phyloP scores from a whole-genome alignment of 2,329 filamentous ascomycete species.

The Ceratocystis alfenasii region DNA sequence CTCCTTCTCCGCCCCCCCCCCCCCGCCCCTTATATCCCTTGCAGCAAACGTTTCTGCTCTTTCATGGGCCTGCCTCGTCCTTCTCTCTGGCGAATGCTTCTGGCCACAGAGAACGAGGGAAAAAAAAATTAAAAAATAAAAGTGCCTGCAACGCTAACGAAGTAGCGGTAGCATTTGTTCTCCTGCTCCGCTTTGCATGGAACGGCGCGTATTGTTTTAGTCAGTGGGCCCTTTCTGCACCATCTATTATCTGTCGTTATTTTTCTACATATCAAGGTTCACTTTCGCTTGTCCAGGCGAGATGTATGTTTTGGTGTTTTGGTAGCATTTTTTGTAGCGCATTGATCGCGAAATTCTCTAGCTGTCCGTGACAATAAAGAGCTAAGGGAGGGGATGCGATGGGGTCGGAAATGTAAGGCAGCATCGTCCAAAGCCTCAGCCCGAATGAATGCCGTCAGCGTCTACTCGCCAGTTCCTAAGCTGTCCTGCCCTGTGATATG shows the following conservation, averaged over 20 bases:
- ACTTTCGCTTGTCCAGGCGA: slow-evolving; percentile 1
- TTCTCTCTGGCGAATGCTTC: not conserved
- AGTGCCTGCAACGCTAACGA: too few species aligned
- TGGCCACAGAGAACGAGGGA: too few species aligned
- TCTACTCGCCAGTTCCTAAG: too few species aligned
- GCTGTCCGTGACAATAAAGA: not conserved
- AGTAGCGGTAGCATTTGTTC: not conserved
- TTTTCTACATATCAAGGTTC: not conserved
- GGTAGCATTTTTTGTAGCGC: not conserved
- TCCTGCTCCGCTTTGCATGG: not conserved
- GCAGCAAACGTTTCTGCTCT: not conserved
- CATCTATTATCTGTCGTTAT: not conserved
- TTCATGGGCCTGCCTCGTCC: not conserved
- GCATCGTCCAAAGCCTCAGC: too few species aligned
- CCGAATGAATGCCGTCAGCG: too few species aligned
- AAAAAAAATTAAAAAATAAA: too few species aligned
- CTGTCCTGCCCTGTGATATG: too few species aligned
- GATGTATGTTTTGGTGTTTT: not conserved
- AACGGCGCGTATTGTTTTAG: not conserved
- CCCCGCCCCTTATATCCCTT: not conserved
- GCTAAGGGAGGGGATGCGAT: not conserved
- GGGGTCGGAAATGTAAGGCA: not conserved
- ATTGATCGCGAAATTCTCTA: not conserved
- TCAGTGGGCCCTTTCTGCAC: not conserved
- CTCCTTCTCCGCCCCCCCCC: not conserved